phyloP scores from a whole-genome alignment of 257 asterid species.

The Nicotiana noctiflora region DNA sequence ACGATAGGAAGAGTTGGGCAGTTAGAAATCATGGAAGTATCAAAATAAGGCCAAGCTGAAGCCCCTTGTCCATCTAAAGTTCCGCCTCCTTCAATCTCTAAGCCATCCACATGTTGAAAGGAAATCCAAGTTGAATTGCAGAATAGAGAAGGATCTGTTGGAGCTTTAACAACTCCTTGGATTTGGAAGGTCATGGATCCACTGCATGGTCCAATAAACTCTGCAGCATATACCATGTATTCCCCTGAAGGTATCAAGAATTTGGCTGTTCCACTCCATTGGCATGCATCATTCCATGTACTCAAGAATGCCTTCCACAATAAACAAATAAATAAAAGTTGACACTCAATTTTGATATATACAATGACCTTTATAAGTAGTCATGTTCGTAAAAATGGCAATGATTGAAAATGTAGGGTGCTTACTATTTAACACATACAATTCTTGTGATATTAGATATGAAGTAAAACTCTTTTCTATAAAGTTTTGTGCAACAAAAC shows the following conservation, averaged over 20 bases:
- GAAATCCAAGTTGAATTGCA: neutral
- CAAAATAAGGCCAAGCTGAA: neutral
- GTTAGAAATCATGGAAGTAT: neutral
- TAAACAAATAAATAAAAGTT: neutral
- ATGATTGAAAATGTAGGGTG: neutral
- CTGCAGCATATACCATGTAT: neutral
- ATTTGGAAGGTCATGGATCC: neutral
- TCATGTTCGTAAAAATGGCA: neutral
- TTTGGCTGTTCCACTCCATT: neutral
- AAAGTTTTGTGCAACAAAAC: too few species aligned
- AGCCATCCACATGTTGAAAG: neutral
- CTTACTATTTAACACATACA: too few species aligned
- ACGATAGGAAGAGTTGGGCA: neutral
- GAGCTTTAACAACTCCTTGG: slow-evolving; percentile 4
- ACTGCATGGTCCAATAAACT: neutral
- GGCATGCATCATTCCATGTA: slow-evolving; percentile 4
- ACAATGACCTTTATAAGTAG: neutral
- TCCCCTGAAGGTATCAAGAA: neutral
- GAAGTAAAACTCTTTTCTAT: too few species aligned
- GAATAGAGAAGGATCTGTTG: neutral
- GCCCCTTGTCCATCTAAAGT: slow-evolving; percentile 11
- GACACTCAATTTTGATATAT: neutral
- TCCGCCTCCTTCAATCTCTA: slow-evolving; percentile 4
- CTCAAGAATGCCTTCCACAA: neutral
- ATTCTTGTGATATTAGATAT: too few species aligned